A percentile compares a stretch with the other conserved stretches of the same genome.
phyloP scores from a whole-genome alignment of 495 filamentous ascomycete genomes.

The Podospora conica region DNA sequence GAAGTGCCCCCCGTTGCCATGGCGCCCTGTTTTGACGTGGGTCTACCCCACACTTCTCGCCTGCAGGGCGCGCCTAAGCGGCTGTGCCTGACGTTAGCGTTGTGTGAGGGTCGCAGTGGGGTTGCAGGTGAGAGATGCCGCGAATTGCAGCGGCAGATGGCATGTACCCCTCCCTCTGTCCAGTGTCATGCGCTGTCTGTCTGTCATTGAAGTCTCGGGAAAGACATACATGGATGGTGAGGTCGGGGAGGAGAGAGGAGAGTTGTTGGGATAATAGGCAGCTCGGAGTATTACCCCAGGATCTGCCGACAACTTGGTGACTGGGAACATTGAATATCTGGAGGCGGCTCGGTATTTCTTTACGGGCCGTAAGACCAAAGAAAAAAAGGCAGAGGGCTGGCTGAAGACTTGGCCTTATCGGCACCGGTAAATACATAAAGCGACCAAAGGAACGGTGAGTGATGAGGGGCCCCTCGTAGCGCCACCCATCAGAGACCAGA shows the following conservation, averaged over 20 bases:
- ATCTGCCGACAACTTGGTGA: neutral
- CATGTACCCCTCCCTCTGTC: neutral
- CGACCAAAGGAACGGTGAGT: neutral
- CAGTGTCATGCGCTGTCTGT: neutral
- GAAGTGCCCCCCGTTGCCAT: neutral
- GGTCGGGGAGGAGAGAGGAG: neutral
- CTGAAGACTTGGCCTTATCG: neutral
- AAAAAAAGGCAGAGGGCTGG: neutral
- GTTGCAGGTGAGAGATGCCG: neutral
- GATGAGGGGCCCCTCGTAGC: neutral
- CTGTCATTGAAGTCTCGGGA: neutral
- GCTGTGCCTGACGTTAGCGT: slow-evolving; percentile 4
- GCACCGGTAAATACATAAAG: neutral
- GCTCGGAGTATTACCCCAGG: neutral
- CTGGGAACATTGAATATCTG: neutral
- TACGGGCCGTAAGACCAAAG: neutral
- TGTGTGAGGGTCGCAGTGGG: slow-evolving; percentile 2
- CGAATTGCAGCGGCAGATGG: neutral
- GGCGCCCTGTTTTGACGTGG: neutral
- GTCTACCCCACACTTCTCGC: slow-evolving; percentile 1
- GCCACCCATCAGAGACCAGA: neutral
- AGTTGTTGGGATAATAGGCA: neutral
- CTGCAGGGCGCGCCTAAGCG: neutral
- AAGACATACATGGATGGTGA: neutral
- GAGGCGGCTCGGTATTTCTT: neutral